Conservation (phyloP, 352 stramenopile species). For the Phytopythium ostracodes region DNA sequence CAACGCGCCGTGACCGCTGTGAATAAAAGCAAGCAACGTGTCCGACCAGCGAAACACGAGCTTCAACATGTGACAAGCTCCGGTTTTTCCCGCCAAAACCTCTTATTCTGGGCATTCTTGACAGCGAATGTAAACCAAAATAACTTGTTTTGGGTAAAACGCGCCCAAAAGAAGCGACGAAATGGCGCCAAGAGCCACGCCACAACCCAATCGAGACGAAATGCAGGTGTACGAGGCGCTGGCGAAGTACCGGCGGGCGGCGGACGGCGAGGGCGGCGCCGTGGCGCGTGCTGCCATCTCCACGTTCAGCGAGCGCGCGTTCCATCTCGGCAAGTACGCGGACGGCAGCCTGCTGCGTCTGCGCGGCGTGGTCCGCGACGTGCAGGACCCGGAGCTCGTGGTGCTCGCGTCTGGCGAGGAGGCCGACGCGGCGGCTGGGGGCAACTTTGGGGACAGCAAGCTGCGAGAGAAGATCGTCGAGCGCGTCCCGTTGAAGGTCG, state of each 20-base stretch:
- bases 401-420: conserved; percentile 20
- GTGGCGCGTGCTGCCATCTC: conserved; percentile 8
- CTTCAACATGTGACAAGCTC: not conserved
- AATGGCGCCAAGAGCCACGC: conserved; percentile 1
- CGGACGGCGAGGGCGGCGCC: not conserved
- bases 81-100: not conserved
- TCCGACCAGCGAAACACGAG: not conserved
- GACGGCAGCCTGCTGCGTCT: conserved; percentile 58
- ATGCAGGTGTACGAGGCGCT: conserved; percentile 22
- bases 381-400: conserved; percentile 73
- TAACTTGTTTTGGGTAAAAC: not conserved
- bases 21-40: not conserved
- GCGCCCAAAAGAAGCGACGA: not conserved
- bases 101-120: not conserved
- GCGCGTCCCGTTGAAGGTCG: conserved; percentile 56
- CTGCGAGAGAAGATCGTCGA: conserved; percentile 42
- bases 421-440: conserved; percentile 1
- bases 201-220: not conserved
- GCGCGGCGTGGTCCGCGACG: conserved; percentile 64
- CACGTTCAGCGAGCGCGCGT: conserved; percentile 46
- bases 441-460: conserved; percentile 2
- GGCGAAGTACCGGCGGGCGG: conserved; percentile 9
- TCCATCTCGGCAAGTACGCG: conserved; percentile 41
- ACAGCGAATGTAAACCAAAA: not conserved
- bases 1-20: not conserved